Evolutionary conservation across 2,329 filamentous ascomycete genomes (phyloP).

Genomic region (Aspergillus spinulosporus): DNA sequence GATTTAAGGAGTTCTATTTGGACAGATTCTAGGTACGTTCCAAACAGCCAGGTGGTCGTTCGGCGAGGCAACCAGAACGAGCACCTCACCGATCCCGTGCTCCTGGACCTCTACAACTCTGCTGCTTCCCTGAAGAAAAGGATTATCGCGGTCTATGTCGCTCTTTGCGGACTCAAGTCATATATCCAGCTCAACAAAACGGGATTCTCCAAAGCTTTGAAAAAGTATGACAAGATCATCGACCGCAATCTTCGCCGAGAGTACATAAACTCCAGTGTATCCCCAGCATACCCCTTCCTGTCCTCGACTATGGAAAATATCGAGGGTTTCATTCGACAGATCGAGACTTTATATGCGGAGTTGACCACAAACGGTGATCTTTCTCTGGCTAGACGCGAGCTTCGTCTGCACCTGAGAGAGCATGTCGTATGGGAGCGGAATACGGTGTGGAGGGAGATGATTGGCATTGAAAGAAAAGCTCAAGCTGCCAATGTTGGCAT

Average conservation of each 20-base stretch:
- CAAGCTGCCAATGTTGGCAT: constrained; percentile 90
- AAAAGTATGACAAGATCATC: constrained; percentile 97
- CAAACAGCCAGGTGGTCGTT: constrained; percentile 20
- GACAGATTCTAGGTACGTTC: constrained; percentile 23
- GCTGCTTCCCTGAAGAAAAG: constrained; percentile 91
- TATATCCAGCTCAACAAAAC: constrained; percentile 96
- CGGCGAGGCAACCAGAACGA: constrained; percentile 58
- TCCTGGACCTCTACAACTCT: constrained; percentile 67
- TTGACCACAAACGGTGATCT: constrained; percentile 81
- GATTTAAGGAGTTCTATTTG: constrained; percentile 40
- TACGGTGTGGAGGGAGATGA: constrained; percentile 98
- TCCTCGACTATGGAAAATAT: constrained; percentile 69
- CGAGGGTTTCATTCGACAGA: constrained; percentile 68
- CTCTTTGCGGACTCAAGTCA: constrained; percentile 91
- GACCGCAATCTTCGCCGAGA: constrained; percentile 74
- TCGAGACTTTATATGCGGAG: constrained; percentile 78
- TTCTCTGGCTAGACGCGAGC: constrained; percentile 73
- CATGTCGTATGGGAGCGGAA: constrained; percentile 99
- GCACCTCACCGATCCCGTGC: constrained; percentile 71
- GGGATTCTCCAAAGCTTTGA: constrained; percentile 92
- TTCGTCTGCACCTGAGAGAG: constrained; percentile 86
- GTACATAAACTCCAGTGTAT: constrained; percentile 74
- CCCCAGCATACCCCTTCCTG: constrained; percentile 78
- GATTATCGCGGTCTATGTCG: constrained; percentile 82
- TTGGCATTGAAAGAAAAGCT: constrained; percentile 91